Conservation (phyloP, 257 asterid species). For the Phtheirospermum japonicum region DNA sequence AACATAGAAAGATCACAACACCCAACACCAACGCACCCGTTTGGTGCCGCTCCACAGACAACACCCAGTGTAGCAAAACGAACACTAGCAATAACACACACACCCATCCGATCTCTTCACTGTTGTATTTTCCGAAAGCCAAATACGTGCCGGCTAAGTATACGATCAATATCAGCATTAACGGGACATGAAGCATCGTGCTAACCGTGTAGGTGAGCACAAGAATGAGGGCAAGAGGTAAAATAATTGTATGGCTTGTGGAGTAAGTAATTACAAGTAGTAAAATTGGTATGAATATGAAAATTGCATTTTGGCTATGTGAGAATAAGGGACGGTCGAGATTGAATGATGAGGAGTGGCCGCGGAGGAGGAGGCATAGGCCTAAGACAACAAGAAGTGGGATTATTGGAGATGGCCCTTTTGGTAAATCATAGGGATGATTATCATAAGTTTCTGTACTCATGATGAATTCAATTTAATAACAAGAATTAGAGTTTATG, state of each 20-base stretch:
- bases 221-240: constrained; percentile 48
- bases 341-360: constrained; percentile 33
- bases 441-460: constrained; percentile 24
- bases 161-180: constrained; percentile 43
- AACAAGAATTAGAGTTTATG: not conserved
- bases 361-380: constrained; percentile 57
- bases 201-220: constrained; percentile 43
- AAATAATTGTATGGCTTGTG: constrained; percentile 40
- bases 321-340: constrained; percentile 44
- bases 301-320: constrained; percentile 44
- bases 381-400: constrained; percentile 55
- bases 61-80: constrained; percentile 49
- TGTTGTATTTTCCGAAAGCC: constrained; percentile 29
- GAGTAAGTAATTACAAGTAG: constrained; percentile 38
- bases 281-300: constrained; percentile 39
- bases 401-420: constrained; percentile 65
- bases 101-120: constrained; percentile 48
- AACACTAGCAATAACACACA: constrained; percentile 38
- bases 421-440: constrained; percentile 25
- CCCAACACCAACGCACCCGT: constrained; percentile 43
- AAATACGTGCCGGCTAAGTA: constrained; percentile 42
- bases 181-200: constrained; percentile 65
- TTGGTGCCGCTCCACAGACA: constrained; percentile 42
- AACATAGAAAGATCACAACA: constrained; percentile 37
- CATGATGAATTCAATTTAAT: constrained; percentile 12